Evolutionary conservation across 73 alveolate species (phyloP).

Genomic region (Diophrys appendiculata): DNA sequence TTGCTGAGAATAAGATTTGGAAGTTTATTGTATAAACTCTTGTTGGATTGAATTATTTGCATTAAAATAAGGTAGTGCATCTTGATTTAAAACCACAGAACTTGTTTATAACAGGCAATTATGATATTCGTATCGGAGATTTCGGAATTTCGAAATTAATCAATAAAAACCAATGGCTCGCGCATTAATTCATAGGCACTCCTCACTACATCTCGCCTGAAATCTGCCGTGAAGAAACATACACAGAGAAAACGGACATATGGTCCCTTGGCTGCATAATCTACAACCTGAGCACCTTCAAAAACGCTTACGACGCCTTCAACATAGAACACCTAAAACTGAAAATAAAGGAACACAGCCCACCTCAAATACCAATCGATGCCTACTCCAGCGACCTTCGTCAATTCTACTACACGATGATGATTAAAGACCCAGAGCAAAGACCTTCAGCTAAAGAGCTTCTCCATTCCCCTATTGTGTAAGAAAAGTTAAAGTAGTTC

Average conservation of each 20-base stretch:
- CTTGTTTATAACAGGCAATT: conserved; percentile 71
- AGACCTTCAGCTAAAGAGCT: too few species aligned
- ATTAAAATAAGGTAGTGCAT: conserved; percentile 78
- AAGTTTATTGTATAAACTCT: conserved; percentile 7
- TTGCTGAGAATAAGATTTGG: conserved; percentile 15
- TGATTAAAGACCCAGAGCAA: too few species aligned
- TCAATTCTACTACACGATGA: too few species aligned
- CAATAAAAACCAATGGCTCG: background rate
- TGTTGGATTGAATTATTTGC: conserved; percentile 76
- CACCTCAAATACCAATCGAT: too few species aligned
- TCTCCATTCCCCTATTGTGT: too few species aligned
- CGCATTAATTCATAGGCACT: conserved; percentile 6
- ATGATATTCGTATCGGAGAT: conserved; percentile 87
- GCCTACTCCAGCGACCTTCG: too few species aligned
- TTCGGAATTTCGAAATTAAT: conserved; percentile 41
- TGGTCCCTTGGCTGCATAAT: conserved; percentile 30
- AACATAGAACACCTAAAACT: too few species aligned
- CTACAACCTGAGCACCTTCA: too few species aligned
- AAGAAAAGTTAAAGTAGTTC: too few species aligned
- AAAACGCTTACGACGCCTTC: too few species aligned
- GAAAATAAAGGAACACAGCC: too few species aligned
- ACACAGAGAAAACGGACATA: conserved; percentile 2
- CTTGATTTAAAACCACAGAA: conserved; percentile 87
- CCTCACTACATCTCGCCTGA: conserved; percentile 33
- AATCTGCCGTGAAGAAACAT: background rate